These are phyloP conservation scores for Citrus trifoliata DNA, from an alignment of 345 rosid species.

Conservation along the genomic window DNA sequence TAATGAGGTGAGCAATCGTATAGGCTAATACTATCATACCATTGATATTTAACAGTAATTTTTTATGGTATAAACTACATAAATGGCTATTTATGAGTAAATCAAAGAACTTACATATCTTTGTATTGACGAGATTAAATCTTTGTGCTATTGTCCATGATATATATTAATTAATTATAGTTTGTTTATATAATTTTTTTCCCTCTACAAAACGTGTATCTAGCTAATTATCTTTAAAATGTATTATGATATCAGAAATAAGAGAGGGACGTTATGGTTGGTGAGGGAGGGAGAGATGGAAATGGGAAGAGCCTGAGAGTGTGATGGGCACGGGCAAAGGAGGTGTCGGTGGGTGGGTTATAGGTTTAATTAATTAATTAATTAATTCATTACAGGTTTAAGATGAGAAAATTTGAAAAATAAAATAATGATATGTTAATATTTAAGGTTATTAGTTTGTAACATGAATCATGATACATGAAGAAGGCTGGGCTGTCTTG, in stretches of 20 bases:
- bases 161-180: too few relatives aligned
- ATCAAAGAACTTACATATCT: too few relatives aligned
- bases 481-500: constrained; percentile 19
- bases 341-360: constrained; percentile 15
- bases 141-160: background rate
- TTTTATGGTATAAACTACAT: background rate
- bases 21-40: background rate
- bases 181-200: background rate
- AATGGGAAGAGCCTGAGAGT: constrained; percentile 30
- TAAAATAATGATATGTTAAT: constrained; percentile 2
- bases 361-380: too few relatives aligned
- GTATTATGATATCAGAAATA: background rate
- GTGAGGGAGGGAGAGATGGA: constrained; percentile 34
- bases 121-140: too few relatives aligned
- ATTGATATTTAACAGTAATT: too few relatives aligned
- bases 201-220: background rate
- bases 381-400: background rate
- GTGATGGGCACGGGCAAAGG: constrained; percentile 47
- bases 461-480: background rate
- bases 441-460: background rate
- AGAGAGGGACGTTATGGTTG: constrained; percentile 34
- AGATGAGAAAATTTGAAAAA: background rate
- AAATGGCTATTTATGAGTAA: too few relatives aligned
- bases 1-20: background rate
- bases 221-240: background rate